Conservation (phyloP, 805 yeast species). For the Nakazawaea ambrosiae region DNA sequence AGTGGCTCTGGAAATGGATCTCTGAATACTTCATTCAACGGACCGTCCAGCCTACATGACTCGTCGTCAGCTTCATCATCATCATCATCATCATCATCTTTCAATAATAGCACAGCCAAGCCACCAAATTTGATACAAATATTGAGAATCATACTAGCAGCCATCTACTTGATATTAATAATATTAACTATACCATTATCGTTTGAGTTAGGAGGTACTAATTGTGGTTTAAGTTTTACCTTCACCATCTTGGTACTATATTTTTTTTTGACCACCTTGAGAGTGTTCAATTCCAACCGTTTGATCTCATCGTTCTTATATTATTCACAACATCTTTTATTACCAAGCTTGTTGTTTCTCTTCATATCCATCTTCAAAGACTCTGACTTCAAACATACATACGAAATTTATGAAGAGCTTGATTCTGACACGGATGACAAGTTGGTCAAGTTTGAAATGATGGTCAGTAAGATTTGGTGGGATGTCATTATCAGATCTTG, state of each 20-base stretch:
- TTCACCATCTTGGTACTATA: conserved; percentile 66
- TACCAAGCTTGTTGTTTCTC: conserved; percentile 75
- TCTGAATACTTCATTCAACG: too few relatives aligned
- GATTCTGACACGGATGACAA: too few relatives aligned
- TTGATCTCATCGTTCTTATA: conserved; percentile 46
- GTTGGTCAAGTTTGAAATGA: conserved; percentile 9
- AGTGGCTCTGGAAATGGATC: conserved; percentile 1
- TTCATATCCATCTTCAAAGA: conserved; percentile 50
- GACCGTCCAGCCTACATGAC: too few relatives aligned
- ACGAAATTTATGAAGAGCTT: conserved; percentile 6
- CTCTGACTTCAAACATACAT: conserved; percentile 15
- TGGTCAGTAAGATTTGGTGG: conserved; percentile 25
- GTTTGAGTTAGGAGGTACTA: conserved; percentile 87
- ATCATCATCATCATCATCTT: too few relatives aligned
- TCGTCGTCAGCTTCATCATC: too few relatives aligned
- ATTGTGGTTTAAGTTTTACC: conserved; percentile 83
- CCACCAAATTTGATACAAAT: conserved; percentile 10
- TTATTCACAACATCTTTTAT: conserved; percentile 73
- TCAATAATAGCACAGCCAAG: not conserved
- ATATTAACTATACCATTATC: conserved; percentile 85
- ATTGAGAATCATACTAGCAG: conserved; percentile 37
- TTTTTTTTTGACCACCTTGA: conserved; percentile 63
- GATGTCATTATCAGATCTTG: conserved; percentile 49
- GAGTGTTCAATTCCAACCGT: conserved; percentile 44
- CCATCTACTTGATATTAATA: conserved; percentile 59